Conservation (phyloP, 768 basidiomycete species). For the Tulasnella sp. region DNA sequence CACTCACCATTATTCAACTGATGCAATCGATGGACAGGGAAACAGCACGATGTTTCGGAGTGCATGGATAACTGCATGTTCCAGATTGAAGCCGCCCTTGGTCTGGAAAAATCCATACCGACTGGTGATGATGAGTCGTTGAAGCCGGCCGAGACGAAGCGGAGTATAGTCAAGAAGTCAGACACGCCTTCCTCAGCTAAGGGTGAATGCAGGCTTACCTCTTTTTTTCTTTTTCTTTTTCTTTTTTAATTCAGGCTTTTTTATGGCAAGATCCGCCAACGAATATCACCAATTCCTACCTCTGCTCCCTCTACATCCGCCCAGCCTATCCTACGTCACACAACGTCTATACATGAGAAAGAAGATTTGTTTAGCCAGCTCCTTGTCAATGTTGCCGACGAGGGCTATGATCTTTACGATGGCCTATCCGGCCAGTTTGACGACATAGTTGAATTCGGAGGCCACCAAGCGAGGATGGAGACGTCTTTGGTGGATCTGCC, state of each 20-base stretch:
- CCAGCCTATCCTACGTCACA: background rate
- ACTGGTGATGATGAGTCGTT: constrained; percentile 26
- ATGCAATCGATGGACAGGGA: constrained; percentile 39
- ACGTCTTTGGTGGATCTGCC: constrained; percentile 77
- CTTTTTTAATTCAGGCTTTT: constrained; percentile 47
- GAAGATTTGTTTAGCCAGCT: constrained; percentile 91
- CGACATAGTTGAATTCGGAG: constrained; percentile 77
- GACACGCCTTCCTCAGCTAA: constrained; percentile 3
- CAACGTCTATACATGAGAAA: constrained; percentile 59
- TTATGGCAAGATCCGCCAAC: constrained; percentile 77
- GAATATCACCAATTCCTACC: constrained; percentile 30
- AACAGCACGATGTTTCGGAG: constrained; percentile 96
- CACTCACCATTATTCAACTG: background rate
- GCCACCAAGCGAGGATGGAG: constrained; percentile 78
- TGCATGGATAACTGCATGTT: constrained; percentile 99
- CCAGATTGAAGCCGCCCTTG: constrained; percentile 87
- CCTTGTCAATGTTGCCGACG: constrained; percentile 84
- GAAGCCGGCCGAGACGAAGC: constrained; percentile 37
- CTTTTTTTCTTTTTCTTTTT: background rate
- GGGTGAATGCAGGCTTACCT: background rate
- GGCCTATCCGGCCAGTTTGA: constrained; percentile 87
- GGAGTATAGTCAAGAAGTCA: constrained; percentile 76
- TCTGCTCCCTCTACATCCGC: constrained; percentile 28
- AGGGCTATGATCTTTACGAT: constrained; percentile 86
- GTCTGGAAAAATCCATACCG: constrained; percentile 15